These are phyloP conservation scores for Apiosordaria backusii DNA, from an alignment of 495 filamentous ascomycete species.

Conservation along the genomic window DNA sequence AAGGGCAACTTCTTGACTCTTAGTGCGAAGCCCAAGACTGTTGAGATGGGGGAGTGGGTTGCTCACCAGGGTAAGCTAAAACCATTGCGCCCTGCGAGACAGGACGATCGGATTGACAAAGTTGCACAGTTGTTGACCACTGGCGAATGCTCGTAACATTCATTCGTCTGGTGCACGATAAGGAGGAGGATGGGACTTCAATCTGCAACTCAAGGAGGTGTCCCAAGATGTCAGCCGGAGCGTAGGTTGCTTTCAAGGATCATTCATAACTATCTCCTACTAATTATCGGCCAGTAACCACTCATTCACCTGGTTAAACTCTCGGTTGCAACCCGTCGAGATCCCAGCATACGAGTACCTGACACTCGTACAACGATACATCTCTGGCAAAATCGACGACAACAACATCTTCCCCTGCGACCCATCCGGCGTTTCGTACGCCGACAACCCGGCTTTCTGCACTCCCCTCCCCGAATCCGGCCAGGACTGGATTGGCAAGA, in stretches of 20 bases:
- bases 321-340: conserved; percentile 59
- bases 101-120: not conserved
- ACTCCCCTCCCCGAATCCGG: conserved; percentile 58
- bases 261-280: not conserved
- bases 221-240: conserved; percentile 85
- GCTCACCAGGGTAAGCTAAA: conserved; percentile 77
- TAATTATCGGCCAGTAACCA: conserved; percentile 57
- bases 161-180: conserved; percentile 76
- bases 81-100: conserved; percentile 3
- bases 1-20: conserved; percentile 95
- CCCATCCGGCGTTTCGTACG: conserved; percentile 52
- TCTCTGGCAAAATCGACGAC: conserved; percentile 85
- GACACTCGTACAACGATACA: conserved; percentile 91
- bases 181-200: conserved; percentile 65
- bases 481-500: conserved; percentile 72
- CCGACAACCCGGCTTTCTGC: conserved; percentile 54
- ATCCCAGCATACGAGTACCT: conserved; percentile 83
- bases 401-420: conserved; percentile 80
- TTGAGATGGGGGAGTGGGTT: conserved; percentile 90
- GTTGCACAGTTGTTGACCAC: conserved; percentile 75
- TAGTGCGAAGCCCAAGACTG: conserved; percentile 85
- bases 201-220: conserved; percentile 82
- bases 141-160: conserved; percentile 79
- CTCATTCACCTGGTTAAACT: conserved; percentile 90
- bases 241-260: conserved; percentile 53